These are phyloP conservation scores for Omphalea diandra DNA, from an alignment of 441 rosid species.

Conservation along the genomic window DNA sequence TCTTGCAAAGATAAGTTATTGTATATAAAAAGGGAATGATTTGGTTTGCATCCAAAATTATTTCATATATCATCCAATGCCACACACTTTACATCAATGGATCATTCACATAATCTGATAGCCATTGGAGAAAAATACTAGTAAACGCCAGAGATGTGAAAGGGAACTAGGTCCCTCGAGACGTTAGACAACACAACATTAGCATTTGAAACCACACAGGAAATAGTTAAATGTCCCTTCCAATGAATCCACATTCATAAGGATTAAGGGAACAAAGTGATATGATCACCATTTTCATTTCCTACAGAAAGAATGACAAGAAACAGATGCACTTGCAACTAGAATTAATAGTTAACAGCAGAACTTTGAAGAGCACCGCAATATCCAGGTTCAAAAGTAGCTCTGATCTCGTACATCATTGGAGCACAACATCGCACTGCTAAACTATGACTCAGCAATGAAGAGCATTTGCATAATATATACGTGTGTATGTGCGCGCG, in stretches of 20 bases:
- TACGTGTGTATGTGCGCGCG: no score
- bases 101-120: neutral
- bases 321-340: neutral
- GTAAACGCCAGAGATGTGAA: neutral
- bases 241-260: neutral
- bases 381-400: neutral
- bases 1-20: neutral
- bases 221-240: constrained; percentile 5
- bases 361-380: neutral
- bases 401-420: neutral
- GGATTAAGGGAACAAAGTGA: neutral
- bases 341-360: neutral
- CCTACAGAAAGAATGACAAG: neutral
- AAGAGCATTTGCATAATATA: neutral
- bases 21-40: no score
- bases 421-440: neutral
- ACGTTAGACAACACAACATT: neutral
- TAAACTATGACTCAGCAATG: neutral
- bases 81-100: neutral
- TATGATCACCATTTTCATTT: neutral
- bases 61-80: neutral
- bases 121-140: neutral
- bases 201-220: neutral
- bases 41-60: no score
- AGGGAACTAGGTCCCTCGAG: neutral